Evolutionary conservation across 2,329 filamentous ascomycete genomes (phyloP).

Genomic region (Fusarium fujikuroi): DNA sequence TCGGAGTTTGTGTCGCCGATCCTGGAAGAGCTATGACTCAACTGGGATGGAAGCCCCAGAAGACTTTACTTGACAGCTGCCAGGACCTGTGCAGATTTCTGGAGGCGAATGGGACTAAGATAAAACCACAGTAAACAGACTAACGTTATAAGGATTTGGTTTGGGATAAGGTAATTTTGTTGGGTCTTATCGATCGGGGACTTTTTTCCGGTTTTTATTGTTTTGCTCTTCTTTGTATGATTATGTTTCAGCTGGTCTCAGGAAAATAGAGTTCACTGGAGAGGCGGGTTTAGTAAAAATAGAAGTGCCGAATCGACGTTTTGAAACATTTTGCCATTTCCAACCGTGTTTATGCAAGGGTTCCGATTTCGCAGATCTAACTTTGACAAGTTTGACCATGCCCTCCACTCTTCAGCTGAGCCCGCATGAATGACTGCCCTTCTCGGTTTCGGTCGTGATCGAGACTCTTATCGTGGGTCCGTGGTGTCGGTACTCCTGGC

Average conservation of each 20-base stretch:
- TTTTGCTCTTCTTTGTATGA: background rate
- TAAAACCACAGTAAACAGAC: background rate
- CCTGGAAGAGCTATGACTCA: slow-evolving; percentile 53
- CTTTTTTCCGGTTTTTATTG: too few relatives aligned
- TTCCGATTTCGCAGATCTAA: background rate
- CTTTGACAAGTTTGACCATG: background rate
- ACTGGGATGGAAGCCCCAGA: slow-evolving; percentile 53
- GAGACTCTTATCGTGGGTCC: background rate
- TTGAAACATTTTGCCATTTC: background rate
- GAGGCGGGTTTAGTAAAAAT: background rate
- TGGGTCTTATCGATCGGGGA: background rate
- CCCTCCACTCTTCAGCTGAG: background rate
- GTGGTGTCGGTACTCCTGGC: background rate
- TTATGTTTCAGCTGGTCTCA: background rate
- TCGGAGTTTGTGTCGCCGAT: slow-evolving; percentile 53
- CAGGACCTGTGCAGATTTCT: slow-evolving; percentile 26
- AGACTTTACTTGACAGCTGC: slow-evolving; percentile 32
- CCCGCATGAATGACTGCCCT: background rate
- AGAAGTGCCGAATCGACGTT: accelerated
- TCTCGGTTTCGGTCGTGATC: background rate
- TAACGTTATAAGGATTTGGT: background rate
- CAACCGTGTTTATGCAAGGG: background rate
- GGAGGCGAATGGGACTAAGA: background rate
- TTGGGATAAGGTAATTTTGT: background rate
- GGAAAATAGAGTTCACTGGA: background rate